Conservation (phyloP, 441 rosid species). For the Gossypium aridum region DNA sequence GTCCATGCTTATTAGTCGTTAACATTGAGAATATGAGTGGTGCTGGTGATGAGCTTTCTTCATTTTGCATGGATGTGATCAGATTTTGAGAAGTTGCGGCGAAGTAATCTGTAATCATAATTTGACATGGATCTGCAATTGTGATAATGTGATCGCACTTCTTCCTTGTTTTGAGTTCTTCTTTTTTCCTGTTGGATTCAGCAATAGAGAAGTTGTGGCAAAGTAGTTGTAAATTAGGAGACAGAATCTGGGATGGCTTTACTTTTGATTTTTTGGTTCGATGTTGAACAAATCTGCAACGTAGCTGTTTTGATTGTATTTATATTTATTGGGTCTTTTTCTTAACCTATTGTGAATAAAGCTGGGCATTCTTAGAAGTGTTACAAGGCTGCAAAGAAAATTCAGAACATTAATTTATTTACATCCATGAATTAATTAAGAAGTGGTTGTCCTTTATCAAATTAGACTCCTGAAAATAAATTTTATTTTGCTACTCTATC, state of each 20-base stretch:
- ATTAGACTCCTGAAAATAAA: not conserved
- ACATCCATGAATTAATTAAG: not conserved
- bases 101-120: too few relatives aligned
- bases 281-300: too few relatives aligned
- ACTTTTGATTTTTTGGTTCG: too few relatives aligned
- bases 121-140: too few relatives aligned
- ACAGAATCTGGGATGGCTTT: too few relatives aligned
- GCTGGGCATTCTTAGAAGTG: not conserved
- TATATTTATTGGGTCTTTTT: not conserved
- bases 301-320: not conserved
- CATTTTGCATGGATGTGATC: not conserved
- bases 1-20: not conserved
- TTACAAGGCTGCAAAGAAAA: not conserved
- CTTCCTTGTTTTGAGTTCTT: too few relatives aligned
- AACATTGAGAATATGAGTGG: not conserved
- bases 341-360: not conserved
- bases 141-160: too few relatives aligned
- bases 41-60: conserved; percentile 2
- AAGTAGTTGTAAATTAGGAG: too few relatives aligned
- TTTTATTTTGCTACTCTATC: not conserved
- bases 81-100: not conserved
- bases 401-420: not conserved
- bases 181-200: too few relatives aligned
- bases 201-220: too few relatives aligned
- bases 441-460: not conserved